A percentile compares a stretch with the other conserved stretches of the same genome.
Evolutionary conservation across 768 basidiomycete species (phyloP).

Genomic region (Naganishia vishniacii): DNA sequence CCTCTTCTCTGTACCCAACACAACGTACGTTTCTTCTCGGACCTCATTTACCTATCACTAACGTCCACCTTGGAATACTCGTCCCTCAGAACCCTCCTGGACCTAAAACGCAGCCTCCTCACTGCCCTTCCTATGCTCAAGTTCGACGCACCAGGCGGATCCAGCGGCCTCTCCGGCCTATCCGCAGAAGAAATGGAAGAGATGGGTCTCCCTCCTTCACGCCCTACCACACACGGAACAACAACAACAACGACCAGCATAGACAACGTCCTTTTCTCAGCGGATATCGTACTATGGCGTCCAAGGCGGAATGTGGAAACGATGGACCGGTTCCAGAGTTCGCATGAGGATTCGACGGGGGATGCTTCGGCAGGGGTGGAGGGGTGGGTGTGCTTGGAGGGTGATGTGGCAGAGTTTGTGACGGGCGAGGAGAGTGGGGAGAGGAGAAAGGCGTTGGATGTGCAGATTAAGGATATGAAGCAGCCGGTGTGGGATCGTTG

Average conservation of each 20-base stretch:
- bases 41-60: no score
- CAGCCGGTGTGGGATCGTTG: constrained; percentile 21
- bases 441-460: constrained; percentile 15
- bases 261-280: constrained; percentile 5
- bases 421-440: neutral
- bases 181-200: constrained; percentile 19
- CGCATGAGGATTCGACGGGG: no score
- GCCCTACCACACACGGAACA: neutral
- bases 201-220: constrained; percentile 5
- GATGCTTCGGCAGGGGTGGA: neutral
- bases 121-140: constrained; percentile 15
- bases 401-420: constrained; percentile 8
- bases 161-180: constrained; percentile 12
- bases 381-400: constrained; percentile 21
- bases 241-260: neutral
- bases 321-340: constrained; percentile 1
- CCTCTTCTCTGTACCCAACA: constrained; percentile 20
- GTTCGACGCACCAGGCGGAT: neutral
- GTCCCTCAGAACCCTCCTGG: constrained; percentile 18
- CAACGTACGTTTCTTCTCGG: constrained; percentile 19
- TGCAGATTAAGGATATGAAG: constrained; percentile 23
- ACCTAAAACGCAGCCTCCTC: constrained; percentile 15
- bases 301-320: constrained; percentile 15
- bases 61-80: no score
- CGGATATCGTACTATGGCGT: constrained; percentile 24